Evolutionary conservation across 139 green algal genomes (phyloP), one percentile per base, ranked within the genome.

Genomic region (Bryopsis sp.): DNA sequence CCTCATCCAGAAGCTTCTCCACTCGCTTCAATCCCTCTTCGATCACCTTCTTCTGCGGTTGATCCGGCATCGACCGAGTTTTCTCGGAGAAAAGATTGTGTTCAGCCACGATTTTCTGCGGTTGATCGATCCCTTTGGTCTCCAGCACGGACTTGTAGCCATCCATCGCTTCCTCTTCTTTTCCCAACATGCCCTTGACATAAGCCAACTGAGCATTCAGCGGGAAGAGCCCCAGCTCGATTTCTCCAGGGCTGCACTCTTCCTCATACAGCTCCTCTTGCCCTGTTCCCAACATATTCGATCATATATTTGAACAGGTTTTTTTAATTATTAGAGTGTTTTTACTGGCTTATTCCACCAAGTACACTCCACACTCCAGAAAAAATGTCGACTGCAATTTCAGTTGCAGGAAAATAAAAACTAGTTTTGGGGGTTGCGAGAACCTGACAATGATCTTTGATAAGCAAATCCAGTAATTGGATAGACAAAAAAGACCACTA

Each of bases 181-280:
- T 43, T 3, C 86, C 79, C 48, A 75, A 50, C n/a, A 78, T 47
- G 19, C 76, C 69, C 39, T 84, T 72, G 47, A 93, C 74, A 70
- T 89, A 94, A 0, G 82, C 86, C 48, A 96, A 77, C 79, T 96
- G 91, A 35, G 80, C 80, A 2, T 75, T 77, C 11, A 97, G 48
- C 0, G 92, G 89, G 1, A 83, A 80, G 48, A 97, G 78, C 85
- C 97, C 91, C 8, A 82, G 76, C 47, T 87, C 83, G 33, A 97
- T 79, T 76, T 97, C 86, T 58, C 91, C 85, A 70, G 92, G 87
- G 0, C 54, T 78, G 11, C 90, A 62, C 4, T 96, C 92, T 66
- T 97, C 91, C 29, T 91, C 85, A 58, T 87, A 86, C 66, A 97
- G 75, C 15, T 81, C 77, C 76, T 97, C 92, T 33, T 88, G 80